Percentiles rank a stretch among this genome's conserved stretches.
These are phyloP conservation scores for Agrostemma githago DNA, from an alignment of 148 eudicot genomes.

Conservation along the genomic window DNA sequence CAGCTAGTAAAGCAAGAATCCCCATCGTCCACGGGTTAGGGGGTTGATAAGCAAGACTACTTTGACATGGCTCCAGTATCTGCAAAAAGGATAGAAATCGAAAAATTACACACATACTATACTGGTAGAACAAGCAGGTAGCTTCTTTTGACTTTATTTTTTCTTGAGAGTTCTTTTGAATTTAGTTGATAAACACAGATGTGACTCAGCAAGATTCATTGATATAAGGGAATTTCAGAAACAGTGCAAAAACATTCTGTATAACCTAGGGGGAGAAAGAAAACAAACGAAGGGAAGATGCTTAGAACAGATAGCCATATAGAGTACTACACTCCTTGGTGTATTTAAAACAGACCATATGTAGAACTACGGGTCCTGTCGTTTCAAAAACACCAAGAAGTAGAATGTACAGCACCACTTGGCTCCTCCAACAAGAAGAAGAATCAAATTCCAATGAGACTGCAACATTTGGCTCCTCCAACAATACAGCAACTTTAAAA, in stretches of 20 bases:
- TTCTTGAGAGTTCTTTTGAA: too few species aligned
- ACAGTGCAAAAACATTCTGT: background rate
- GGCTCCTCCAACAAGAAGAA: background rate
- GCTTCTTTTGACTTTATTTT: too few species aligned
- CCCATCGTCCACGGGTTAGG: constrained; percentile 99
- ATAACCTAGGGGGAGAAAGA: constrained; percentile 5
- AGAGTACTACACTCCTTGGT: background rate
- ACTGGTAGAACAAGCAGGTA: too few species aligned
- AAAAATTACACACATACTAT: too few species aligned
- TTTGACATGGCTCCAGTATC: constrained; percentile 84
- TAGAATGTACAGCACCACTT: too few species aligned
- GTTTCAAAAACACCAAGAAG: too few species aligned
- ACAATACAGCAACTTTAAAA: background rate
- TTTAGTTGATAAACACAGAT: background rate
- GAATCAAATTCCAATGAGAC: background rate
- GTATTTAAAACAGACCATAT: too few species aligned
- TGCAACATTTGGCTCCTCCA: background rate
- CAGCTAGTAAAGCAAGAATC: constrained; percentile 71
- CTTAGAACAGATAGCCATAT: background rate
- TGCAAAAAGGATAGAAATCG: constrained; percentile 23
- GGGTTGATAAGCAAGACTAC: constrained; percentile 84
- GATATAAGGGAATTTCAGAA: background rate
- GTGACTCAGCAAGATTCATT: background rate
- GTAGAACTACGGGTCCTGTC: too few species aligned
- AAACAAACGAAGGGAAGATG: background rate